Evolutionary conservation across 2,329 filamentous ascomycete genomes (phyloP), one percentile per base, ranked within the genome.

Genomic region (Monosporascus sp.): DNA sequence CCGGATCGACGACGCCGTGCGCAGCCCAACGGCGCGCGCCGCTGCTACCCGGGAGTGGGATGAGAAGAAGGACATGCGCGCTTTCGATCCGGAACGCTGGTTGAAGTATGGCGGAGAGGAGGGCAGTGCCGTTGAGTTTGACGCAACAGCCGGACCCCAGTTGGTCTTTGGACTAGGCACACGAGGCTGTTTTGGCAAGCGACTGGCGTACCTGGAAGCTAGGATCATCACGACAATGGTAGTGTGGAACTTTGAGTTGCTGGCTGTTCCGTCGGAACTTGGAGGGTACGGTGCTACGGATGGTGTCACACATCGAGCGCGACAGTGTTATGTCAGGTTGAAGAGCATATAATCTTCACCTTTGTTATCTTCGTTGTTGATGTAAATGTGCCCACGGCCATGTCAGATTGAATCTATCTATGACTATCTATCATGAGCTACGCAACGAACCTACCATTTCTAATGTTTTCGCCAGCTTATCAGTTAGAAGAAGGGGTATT

Each of bases 111-210:
- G 22, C 22, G 5, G 22, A 5, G 22, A 24, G 5, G 22, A 5
- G 18, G 48, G 27, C n/a, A 50, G 37, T 18, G 27, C 9, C 5
- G 48, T 18, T 11, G 45, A 47, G 7, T 67, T 64, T 43, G 59
- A 67, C 50, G 18, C 54, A 0, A 45, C 2, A 3, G 59, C 63
- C 7, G 66, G 64, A 3, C 65, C 65, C 2, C 54, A 60, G 36
- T 18, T 66, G 11, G 38, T 44, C 1, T 69, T 68, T 54, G 65
- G 65, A 2, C 50, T 57, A 2, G 67, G 67, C 1, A 55, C 56
- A 1, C 52, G 66, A 7, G 53, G 49, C 0, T 69, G 66, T 36
- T 69, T 58, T 46, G 66, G 66, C 7, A 58, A 54, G 43, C 59
- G 57, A 46, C 35, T 68, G 20, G 67, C 61, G 3, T 54, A 61